Conservation (phyloP, 805 yeast genomes). For the Barnettozyma botsteinii region DNA sequence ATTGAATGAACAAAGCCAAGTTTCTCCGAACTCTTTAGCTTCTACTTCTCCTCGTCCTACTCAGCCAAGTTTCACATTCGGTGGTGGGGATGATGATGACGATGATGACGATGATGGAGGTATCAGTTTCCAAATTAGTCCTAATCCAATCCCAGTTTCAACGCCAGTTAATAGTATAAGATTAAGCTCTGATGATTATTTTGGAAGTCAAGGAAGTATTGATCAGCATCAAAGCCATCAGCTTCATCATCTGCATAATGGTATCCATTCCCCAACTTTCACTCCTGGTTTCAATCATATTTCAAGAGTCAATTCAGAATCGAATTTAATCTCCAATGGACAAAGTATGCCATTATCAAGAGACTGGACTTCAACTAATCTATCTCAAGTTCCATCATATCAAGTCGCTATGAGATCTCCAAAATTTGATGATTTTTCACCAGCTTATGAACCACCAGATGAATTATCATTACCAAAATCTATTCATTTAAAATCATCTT, state of each 20-base stretch:
- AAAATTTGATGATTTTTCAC: conserved; percentile 54
- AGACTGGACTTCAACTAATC: conserved; percentile 37
- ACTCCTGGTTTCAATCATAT: conserved; percentile 54
- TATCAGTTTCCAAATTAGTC: conserved; percentile 11
- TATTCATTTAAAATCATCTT: conserved; percentile 24
- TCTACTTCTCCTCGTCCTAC: conserved; percentile 2
- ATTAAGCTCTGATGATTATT: conserved; percentile 32
- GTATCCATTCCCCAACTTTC: conserved; percentile 34
- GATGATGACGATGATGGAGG: conserved; percentile 23
- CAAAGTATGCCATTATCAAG: conserved; percentile 9
- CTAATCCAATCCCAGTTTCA: conserved; percentile 10
- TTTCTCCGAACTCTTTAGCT: conserved; percentile 21
- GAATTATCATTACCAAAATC: conserved; percentile 23
- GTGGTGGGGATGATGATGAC: conserved; percentile 18
- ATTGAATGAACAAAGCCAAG: conserved; percentile 32
- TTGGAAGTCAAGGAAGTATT: conserved; percentile 5
- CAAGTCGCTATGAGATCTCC: conserved; percentile 64
- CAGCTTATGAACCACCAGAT: conserved; percentile 44
- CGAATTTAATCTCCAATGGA: conserved; percentile 22
- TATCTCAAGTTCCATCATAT: conserved; percentile 82
- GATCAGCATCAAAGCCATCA: conserved; percentile 10
- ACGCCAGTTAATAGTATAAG: conserved; percentile 23
- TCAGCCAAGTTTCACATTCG: conserved; percentile 8
- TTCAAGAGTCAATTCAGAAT: conserved; percentile 52
- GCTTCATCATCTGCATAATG: conserved; percentile 7